Base-by-base conservation (phyloP, 495 filamentous ascomycete species). In the Aspergillus baeticus region DNA sequence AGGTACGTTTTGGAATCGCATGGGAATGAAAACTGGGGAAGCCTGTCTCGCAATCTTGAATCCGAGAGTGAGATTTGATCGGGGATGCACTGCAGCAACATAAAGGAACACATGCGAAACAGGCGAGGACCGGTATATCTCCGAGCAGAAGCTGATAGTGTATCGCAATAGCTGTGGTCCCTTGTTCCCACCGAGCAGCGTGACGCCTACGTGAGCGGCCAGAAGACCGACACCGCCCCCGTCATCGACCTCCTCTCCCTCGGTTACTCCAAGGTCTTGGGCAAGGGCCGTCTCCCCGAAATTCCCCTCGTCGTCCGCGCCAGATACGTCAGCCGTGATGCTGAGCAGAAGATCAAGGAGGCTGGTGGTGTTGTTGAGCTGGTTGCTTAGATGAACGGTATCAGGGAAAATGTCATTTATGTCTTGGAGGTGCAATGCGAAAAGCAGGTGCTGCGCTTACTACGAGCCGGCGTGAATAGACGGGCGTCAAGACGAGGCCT, bases 301-400 rank as follows among this genome's bases (percentile, higher is more conserved):
- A 79, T 95, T 63, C 92, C 92, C 50, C 65, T 96, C 65, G 87
- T 96, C 64, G 89, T 96, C 68, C 87, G 89, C 70, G 91, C 92
- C 59, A 77, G 92, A 67, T 95, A 88, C 75, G 85, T 96, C 76
- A 91, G 86, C 79, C 84, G 85, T 71, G 81, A 91, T 69, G 92
- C 92, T 58, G 92, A 96, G 85, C 78, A 84, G 78, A 96, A 96
- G 85, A 96, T 96, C 79, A 92, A 89, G 72, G 91, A 89, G 69
- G 89, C 89, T 71, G 92, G 92, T 73, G 91, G 92, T 72, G 84
- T 95, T 66, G 82, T 94, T 60, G 90, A 96, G 80, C 77, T 96
- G 69, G 91, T 96, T 64, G 90, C 90, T 76, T 96, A 88, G 83
- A 75, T 65, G 63, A 68, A 38, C 5, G 68, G 57, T 29, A 21